Conservation (phyloP, 768 basidiomycete species). For the Naganishia vaughanmartiniae region DNA sequence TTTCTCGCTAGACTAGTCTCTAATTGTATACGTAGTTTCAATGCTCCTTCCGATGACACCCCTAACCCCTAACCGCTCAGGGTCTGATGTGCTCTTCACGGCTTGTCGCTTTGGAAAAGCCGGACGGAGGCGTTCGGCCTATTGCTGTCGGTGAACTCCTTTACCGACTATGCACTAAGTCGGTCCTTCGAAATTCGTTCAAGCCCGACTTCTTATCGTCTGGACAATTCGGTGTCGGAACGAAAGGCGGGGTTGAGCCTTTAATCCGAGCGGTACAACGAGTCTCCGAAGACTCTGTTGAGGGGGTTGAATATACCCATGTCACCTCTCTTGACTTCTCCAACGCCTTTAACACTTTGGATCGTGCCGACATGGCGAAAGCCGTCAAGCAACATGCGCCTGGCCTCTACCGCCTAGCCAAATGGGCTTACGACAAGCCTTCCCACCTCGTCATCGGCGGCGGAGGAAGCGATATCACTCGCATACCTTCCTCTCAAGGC, state of each 20-base stretch:
- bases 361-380: no score
- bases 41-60: no score
- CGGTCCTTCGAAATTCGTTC: constrained; percentile 29
- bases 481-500: constrained; percentile 33
- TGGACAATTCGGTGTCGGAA: constrained; percentile 34
- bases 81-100: no score
- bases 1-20: no score
- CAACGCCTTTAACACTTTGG: no score
- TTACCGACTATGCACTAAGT: constrained; percentile 33
- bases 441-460: not conserved
- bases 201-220: constrained; percentile 14
- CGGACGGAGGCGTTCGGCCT: no score
- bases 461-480: not conserved
- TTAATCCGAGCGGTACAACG: constrained; percentile 33
- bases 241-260: constrained; percentile 34
- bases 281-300: constrained; percentile 26
- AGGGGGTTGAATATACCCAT: constrained; percentile 19
- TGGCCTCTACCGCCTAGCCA: constrained; percentile 21
- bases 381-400: constrained; percentile 34
- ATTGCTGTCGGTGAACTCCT: constrained; percentile 40
- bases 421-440: constrained; percentile 26
- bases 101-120: no score
- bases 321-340: constrained; percentile 36
- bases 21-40: no score
- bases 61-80: not conserved